These are phyloP conservation scores for Podila verticillata DNA, from an alignment of 192 early-diverging fungal species.

Conservation along the genomic window DNA sequence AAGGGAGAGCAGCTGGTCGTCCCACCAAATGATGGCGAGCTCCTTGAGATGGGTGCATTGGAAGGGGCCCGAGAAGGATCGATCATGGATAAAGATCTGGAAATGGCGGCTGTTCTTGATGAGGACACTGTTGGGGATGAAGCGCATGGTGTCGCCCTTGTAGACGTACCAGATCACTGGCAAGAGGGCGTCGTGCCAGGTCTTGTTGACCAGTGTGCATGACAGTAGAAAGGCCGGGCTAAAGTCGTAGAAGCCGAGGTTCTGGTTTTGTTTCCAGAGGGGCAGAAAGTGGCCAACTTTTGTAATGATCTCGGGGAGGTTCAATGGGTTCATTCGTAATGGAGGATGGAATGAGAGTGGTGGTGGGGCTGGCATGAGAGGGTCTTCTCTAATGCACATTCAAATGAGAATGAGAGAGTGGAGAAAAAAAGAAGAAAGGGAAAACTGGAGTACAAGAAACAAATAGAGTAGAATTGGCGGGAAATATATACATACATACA, in stretches of 20 bases:
- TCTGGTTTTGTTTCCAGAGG: constrained; percentile 32
- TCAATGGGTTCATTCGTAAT: constrained; percentile 15
- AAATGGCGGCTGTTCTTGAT: constrained; percentile 31
- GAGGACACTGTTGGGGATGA: constrained; percentile 25
- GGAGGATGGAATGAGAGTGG: not conserved
- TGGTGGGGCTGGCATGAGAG: not conserved
- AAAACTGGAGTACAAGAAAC: too few relatives aligned
- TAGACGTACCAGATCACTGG: constrained; percentile 47
- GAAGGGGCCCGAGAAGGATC: constrained; percentile 18
- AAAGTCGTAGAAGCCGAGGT: constrained; percentile 38
- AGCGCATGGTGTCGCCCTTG: constrained; percentile 26
- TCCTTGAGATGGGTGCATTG: constrained; percentile 17
- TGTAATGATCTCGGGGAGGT: constrained; percentile 43
- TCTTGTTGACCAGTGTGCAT: constrained; percentile 30
- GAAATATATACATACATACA: too few relatives aligned
- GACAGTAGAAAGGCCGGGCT: constrained; percentile 22
- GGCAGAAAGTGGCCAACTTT: constrained; percentile 32
- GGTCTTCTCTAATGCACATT: not conserved
- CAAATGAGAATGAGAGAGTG: not conserved
- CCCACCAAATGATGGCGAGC: constrained; percentile 35
- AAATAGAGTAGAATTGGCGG: too few relatives aligned
- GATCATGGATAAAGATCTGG: constrained; percentile 25
- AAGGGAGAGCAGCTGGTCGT: constrained; percentile 11
- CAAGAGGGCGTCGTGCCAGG: constrained; percentile 24
- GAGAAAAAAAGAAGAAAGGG: too few relatives aligned